Conservation (phyloP, 2,329 filamentous ascomycete genomes). For the Colletotrichum siamense region DNA sequence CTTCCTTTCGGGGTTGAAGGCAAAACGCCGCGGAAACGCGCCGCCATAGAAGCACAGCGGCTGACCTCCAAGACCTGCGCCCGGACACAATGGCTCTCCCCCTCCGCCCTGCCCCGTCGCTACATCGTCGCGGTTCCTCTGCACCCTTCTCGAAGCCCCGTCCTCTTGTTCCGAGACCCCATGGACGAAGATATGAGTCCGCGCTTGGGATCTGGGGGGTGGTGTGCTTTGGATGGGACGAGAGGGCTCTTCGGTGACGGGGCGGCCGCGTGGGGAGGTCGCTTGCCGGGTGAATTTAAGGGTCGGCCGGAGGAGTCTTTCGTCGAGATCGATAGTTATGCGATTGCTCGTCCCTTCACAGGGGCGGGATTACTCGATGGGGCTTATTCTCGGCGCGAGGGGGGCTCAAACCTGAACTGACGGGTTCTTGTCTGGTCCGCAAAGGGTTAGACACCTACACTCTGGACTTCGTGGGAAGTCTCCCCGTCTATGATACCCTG, state of each 20-base stretch:
- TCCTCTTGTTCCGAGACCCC: conserved; percentile 45
- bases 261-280: conserved; percentile 30
- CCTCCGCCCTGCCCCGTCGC: conserved; percentile 46
- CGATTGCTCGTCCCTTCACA: conserved; percentile 74
- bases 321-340: conserved; percentile 98
- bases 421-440: neutral
- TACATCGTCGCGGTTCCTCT: conserved; percentile 43
- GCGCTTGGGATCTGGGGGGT: conserved; percentile 43
- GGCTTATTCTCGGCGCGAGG: conserved; percentile 99
- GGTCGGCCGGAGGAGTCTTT: conserved; percentile 66
- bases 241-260: conserved; percentile 27
- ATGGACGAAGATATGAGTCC: conserved; percentile 94
- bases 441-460: conserved; percentile 28
- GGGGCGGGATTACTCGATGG: conserved; percentile 93
- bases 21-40: conserved; percentile 86
- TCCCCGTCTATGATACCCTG: conserved; percentile 30
- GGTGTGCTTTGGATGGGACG: conserved; percentile 20
- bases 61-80: conserved; percentile 73
- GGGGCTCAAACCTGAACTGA: conserved; percentile 54
- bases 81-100: conserved; percentile 41
- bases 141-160: conserved; percentile 3
- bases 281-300: conserved; percentile 29
- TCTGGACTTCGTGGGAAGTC: conserved; percentile 49
- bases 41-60: conserved; percentile 99
- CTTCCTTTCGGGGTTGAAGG: conserved; percentile 41